A percentile compares a stretch with the other conserved stretches of the same genome.
phyloP scores from a whole-genome alignment of 495 filamentous ascomycete genomes.

The Xylaria longipes region DNA sequence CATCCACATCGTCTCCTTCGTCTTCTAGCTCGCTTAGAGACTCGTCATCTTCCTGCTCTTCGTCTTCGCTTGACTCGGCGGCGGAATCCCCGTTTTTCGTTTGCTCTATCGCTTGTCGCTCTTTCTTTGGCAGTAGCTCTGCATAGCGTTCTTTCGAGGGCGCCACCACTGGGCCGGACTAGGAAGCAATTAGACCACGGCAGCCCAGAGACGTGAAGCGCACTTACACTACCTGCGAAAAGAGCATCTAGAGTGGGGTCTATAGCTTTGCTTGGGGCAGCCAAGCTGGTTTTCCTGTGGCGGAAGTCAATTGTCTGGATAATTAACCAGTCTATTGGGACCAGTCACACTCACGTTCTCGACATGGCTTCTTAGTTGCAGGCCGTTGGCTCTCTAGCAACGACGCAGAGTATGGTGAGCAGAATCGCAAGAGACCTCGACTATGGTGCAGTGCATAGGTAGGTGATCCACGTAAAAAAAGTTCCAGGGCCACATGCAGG shows the following conservation, averaged over 20 bases:
- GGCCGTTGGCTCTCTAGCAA: neutral
- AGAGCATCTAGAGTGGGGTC: conserved; percentile 80
- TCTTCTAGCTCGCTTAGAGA: conserved; percentile 50
- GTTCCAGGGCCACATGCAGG: neutral
- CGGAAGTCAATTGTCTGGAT: neutral
- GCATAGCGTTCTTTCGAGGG: conserved; percentile 59
- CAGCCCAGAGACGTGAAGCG: neutral
- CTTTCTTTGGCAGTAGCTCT: conserved; percentile 43
- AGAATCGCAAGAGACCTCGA: neutral
- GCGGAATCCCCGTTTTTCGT: conserved; percentile 45
- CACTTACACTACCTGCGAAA: conserved; percentile 80
- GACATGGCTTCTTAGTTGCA: conserved; percentile 32
- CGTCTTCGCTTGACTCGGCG: conserved; percentile 30
- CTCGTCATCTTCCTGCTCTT: conserved; percentile 48
- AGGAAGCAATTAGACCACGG: conserved; percentile 32
- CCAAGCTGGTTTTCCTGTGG: conserved; percentile 41
- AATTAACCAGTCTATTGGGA: neutral
- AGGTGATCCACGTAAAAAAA: conserved; percentile 18
- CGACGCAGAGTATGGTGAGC: neutral
- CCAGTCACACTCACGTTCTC: conserved; percentile 36
- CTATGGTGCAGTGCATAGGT: too few relatives aligned
- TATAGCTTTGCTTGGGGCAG: conserved; percentile 58
- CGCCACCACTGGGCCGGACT: conserved; percentile 73
- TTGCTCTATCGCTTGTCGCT: conserved; percentile 32
- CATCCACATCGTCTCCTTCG: conserved; percentile 44